Percentiles rank a stretch among this genome's conserved stretches.
Evolutionary conservation across 2,329 filamentous ascomycete genomes (phyloP).

Genomic region (Fusarium poae): DNA sequence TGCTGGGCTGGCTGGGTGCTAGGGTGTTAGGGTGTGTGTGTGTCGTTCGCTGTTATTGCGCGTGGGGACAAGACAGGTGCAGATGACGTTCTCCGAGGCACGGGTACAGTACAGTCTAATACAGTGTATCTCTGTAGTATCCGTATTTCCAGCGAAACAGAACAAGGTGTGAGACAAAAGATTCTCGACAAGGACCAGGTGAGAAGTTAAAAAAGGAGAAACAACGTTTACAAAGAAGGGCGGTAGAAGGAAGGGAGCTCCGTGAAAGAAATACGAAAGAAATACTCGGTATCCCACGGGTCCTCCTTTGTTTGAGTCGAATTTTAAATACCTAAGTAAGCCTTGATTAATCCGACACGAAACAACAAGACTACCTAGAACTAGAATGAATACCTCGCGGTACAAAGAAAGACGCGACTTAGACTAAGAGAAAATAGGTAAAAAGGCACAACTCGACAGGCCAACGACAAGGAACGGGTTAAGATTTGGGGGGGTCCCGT

Average conservation of each 20-base stretch:
- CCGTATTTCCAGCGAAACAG: conserved; percentile 9
- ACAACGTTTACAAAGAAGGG: conserved; percentile 24
- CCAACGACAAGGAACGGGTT: conserved; percentile 47
- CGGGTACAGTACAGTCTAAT: conserved; percentile 27
- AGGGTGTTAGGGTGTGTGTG: conserved; percentile 2
- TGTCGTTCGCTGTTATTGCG: conserved; percentile 30
- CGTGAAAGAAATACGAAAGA: background rate
- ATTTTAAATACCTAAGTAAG: conserved; percentile 33
- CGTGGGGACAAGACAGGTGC: conserved; percentile 35
- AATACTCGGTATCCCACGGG: conserved; percentile 5
- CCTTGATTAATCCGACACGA: conserved; percentile 31
- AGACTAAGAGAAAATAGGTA: conserved; percentile 5
- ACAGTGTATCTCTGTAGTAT: conserved; percentile 6
- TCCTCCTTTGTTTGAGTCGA: conserved; percentile 13
- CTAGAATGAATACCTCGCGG: conserved; percentile 26
- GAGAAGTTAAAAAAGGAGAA: conserved; percentile 14
- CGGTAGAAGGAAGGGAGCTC: conserved; percentile 17
- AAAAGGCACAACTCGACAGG: conserved; percentile 26
- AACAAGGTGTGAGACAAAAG: conserved; percentile 39
- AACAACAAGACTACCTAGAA: conserved; percentile 14
- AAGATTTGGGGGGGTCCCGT: conserved; percentile 34
- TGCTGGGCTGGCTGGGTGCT: conserved; percentile 10
- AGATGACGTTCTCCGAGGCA: conserved; percentile 49
- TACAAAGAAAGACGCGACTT: conserved; percentile 9
- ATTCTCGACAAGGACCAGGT: conserved; percentile 30